Base-by-base conservation (phyloP, 2,329 filamentous ascomycete genomes). In the Epichloe aotearoae region DNA sequence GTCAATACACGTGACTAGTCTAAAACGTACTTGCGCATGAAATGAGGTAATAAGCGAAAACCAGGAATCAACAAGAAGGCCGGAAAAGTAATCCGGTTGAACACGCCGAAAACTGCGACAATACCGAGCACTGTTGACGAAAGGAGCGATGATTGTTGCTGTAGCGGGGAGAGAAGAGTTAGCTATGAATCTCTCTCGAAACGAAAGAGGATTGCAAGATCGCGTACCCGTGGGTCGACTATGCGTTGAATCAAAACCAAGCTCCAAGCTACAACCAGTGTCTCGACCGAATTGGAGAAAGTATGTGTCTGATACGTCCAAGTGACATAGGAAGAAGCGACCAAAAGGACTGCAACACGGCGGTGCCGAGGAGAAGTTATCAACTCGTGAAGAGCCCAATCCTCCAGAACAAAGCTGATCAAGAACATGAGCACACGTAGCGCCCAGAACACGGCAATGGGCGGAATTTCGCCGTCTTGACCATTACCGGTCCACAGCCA, bases 221-320 rank as follows among this genome's bases (percentile, higher is more conserved):
- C 46, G 66, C 77, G 44, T 73, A 93, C 88, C 70, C 84, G 86
- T 61, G 84, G 81, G 57, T 84, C 82, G 44, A 85, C 74, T 58
- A 97, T 93, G 64, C 91, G 83, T 66, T 87, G 82, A 54, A 96
- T 90, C 65, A 98, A 71, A 46, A 97, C 90, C 66, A 98, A 70
- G 62, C 86, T 90, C 93, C 93, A 98, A 50, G 88, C 80, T 48
- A 98, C 89, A 47, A 91, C 77, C 59, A 98, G 73, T 3, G 93
- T 97, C 72, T 98, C 93, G 57, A 97, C 79, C 54, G 91, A 94
- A 69, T 98, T 98, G 55, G 91, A 97, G 67, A 98, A 97, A 12
- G 93, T 97, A 69, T 98, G 93, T 17, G 88, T 93, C 69, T 98
- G 93, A 70, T 91, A 95, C 43, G 91, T 96, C 91, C 93, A 98